Evolutionary conservation across 2,329 filamentous ascomycete genomes (phyloP), one percentile per base, ranked within the genome.

Genomic region (Exophiala dermatitidis): DNA sequence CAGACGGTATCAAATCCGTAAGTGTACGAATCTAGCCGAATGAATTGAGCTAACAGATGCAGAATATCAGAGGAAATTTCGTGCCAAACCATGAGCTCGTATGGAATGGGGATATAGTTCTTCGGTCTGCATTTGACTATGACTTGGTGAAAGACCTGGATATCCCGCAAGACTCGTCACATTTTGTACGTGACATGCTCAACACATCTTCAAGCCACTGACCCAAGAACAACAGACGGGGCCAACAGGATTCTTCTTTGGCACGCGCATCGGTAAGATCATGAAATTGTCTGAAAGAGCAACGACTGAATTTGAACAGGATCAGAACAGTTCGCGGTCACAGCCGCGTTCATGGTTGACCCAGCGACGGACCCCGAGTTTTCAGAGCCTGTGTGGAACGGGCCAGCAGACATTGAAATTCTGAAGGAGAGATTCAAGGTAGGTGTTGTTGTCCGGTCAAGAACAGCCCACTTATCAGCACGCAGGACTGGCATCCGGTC

Each of bases 1-100:
- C 76, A 0, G 77, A 81, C 62, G 78, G 78, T 37, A 74, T 80
- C 46, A 74, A 76, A 59, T 78, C 75, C 6, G 33, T 34, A 34
- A 6, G 33, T 6, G 6, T 6, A 6, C 10, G 33, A 10, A 34
- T 34, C 33, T 19, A 19, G 19, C 19, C 19, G 19, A 34, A 6
- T 34, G 6, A 34, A 34, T 34, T 34, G 33, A 34, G 33, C 33
- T 34, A 10, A 34, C 6, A 34, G 33, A 34, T 34, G 10, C 33
- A 34, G 26, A 62, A 53, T 37, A 62, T 64, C 4, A 56, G 65
- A 38, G 61, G 65, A 29, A 70, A 70, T n/a, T 74, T 78, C 47
- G 67, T 75, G 1, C 72, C 73, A 0, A 62, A 67, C 0, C 69
- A 73, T 8, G 62, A 64, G 9, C 64, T 73, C 0, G 61, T 56